phyloP scores from a whole-genome alignment of 2,329 filamentous ascomycete genomes.

The Cordyceps farinosa region DNA sequence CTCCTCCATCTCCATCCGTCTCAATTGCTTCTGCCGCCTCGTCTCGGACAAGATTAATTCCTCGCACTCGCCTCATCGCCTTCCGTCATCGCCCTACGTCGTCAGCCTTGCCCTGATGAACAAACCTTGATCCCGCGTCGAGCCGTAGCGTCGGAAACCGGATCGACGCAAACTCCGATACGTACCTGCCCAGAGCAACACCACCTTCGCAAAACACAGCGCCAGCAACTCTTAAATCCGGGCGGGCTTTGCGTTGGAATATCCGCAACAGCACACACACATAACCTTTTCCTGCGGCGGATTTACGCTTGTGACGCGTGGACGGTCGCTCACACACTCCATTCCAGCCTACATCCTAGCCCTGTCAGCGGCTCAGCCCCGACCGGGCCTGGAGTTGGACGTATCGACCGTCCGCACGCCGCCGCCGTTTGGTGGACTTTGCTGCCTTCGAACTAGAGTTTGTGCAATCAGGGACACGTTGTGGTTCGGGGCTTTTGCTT shows the following conservation, averaged over 20 bases:
- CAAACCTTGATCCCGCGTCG: constrained; percentile 9
- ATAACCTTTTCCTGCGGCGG: not conserved
- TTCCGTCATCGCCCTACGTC: not conserved
- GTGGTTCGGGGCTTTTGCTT: constrained; percentile 24
- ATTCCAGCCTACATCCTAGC: constrained; percentile 1
- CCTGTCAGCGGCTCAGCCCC: not conserved
- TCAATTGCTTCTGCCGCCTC: not conserved
- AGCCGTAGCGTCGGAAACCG: constrained; percentile 19
- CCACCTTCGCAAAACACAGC: not conserved
- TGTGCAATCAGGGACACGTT: constrained; percentile 14
- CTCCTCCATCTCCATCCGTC: not conserved
- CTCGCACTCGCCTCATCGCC: not conserved
- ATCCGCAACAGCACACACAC: constrained; percentile 5
- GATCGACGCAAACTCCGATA: constrained; percentile 22
- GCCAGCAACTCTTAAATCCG: constrained; percentile 20
- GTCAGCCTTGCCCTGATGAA: not conserved
- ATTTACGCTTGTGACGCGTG: constrained; percentile 4
- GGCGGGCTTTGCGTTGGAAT: constrained; percentile 8
- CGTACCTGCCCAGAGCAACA: not conserved
- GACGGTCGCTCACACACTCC: not conserved
- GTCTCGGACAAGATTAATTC: not conserved
- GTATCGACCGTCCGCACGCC: not conserved
- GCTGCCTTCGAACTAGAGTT: not conserved
- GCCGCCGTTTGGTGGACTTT: constrained; percentile 7
- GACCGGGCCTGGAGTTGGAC: not conserved